Base-by-base conservation (phyloP, 805 yeast genomes). In the Pichia pseudocactophila region DNA sequence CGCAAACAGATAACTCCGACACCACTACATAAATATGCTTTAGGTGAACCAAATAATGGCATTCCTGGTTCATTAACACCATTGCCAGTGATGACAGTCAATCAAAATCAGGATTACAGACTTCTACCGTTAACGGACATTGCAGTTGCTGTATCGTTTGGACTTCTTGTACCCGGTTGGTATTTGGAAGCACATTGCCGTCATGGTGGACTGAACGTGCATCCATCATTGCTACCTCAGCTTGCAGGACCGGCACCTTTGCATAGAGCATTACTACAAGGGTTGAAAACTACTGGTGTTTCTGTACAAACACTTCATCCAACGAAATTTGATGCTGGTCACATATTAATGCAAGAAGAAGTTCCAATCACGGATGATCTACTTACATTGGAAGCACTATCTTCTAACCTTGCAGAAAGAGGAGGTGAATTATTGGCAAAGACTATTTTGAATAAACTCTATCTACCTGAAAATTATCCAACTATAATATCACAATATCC, bases 241-340 rank as follows among this genome's bases (percentile, higher is more conserved):
- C 76, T 84, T 51, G 74, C 87, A 2, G 98, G 98, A 1, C 80
- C 97, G 0, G 82, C 96, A 1, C 98, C 98, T 0, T 63, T 92
- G 4, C 97, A 90, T 47, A 70, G 76, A 46, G 79, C 96, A 0
- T 60, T 92, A 11, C 58, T 89, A 53, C 75, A 82, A 45, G 69
- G 69, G 33, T 88, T 82, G 49, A 30, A 48, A 0, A 45, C 37
- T 15, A 82, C 97, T 0, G 98, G 97, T 0, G 95, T 87, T 15
- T 76, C 96, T 0, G 73, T 92, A 0, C 98, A 92, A 58, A 85
- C 96, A 0, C 62, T 92, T 19, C 96, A 92, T 55, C 96, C 97
- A 0, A 71, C 82, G 1, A 72, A 78, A 56, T 92, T 92, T 54
- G 98, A 92, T 52, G 68, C 65, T 28, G 98, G 98, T 1, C 65